Evolutionary conservation across 805 yeast species (phyloP).

Genomic region (Pichia membranifaciens): DNA sequence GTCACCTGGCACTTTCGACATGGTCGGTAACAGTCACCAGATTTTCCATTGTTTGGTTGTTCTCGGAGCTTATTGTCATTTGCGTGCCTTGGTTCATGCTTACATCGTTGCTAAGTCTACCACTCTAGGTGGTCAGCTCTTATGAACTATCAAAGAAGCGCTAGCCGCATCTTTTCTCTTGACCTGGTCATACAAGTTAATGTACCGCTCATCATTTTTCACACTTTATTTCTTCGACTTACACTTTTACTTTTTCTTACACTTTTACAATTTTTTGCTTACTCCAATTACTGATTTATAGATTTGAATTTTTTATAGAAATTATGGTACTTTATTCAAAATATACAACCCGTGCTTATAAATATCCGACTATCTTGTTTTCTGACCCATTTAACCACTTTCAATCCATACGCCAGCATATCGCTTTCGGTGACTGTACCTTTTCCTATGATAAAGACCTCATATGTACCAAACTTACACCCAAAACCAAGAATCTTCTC

Average conservation of each 20-base stretch:
- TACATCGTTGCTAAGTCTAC: slow-evolving; percentile 43
- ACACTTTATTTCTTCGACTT: background rate
- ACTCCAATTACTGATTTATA: background rate
- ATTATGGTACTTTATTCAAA: background rate
- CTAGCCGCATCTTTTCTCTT: too few species aligned
- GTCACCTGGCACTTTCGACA: slow-evolving; percentile 57
- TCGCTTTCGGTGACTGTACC: slow-evolving; percentile 53
- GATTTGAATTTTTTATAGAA: too few species aligned
- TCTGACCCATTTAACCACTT: slow-evolving; percentile 70
- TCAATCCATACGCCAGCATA: slow-evolving; percentile 55
- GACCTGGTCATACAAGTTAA: too few species aligned
- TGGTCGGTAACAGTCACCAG: slow-evolving; percentile 80
- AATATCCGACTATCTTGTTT: slow-evolving; percentile 65
- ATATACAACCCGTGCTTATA: slow-evolving; percentile 33
- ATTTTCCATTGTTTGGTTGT: slow-evolving; percentile 76
- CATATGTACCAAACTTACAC: slow-evolving; percentile 39
- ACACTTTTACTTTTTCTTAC: background rate
- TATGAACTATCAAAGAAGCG: background rate
- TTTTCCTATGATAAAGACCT: slow-evolving; percentile 50
- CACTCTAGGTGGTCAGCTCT: slow-evolving; percentile 10
- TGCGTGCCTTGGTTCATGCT: slow-evolving; percentile 52
- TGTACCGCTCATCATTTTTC: background rate
- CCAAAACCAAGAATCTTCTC: slow-evolving; percentile 23
- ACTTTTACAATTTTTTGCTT: background rate
- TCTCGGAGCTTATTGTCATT: slow-evolving; percentile 69